Conservation (phyloP, 2,329 filamentous ascomycete genomes). For the Cladosporium sphaerospermum region DNA sequence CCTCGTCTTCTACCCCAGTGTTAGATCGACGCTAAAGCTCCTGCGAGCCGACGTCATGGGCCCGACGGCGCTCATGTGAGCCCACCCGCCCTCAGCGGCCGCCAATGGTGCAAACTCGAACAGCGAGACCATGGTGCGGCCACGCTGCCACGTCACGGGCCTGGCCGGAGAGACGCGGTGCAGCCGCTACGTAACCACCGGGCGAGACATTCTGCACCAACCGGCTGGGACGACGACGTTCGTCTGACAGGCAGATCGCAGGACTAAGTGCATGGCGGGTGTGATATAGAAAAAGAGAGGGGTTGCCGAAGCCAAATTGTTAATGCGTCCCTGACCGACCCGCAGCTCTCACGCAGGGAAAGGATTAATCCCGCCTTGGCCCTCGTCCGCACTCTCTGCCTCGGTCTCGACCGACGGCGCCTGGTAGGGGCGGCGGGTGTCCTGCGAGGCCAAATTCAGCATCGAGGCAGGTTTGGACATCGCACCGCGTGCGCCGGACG, state of each 20-base stretch:
- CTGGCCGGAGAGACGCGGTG: not conserved
- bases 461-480: conserved; percentile 11
- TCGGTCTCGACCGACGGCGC: conserved; percentile 11
- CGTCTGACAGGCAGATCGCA: no score
- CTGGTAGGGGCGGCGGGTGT: not conserved
- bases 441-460: conserved; percentile 1
- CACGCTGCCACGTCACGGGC: conserved; percentile 5
- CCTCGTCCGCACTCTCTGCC: conserved; percentile 8
- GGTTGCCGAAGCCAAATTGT: no score
- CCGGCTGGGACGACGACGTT: no score
- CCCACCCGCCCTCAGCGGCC: not conserved
- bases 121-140: not conserved
- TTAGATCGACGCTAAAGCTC: conserved; percentile 4
- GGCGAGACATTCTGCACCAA: no score
- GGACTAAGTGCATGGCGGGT: no score
- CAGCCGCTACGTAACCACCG: not conserved
- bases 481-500: not conserved
- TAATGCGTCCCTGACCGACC: no score
- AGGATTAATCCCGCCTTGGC: not conserved
- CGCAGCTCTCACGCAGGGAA: no score
- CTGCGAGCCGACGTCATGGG: conserved; percentile 8
- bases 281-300: no score
- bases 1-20: conserved; percentile 7
- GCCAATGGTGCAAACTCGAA: no score
- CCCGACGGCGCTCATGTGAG: conserved; percentile 5